Base-by-base conservation (phyloP, 495 filamentous ascomycete species). In the Xanthoparmelia taractica region DNA sequence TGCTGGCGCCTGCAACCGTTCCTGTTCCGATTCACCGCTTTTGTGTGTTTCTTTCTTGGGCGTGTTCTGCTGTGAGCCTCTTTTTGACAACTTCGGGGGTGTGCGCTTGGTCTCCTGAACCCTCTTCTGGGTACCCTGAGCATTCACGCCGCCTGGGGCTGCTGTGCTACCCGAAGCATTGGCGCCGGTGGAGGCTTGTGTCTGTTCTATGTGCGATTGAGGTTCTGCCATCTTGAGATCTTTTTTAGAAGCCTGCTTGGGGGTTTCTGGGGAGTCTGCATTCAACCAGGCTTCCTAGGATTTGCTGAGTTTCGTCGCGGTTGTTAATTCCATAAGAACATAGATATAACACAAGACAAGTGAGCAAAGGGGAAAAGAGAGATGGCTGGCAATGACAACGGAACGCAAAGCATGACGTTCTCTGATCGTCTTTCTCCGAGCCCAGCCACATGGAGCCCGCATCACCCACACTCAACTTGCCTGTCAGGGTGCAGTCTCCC, bases 141-240 rank as follows among this genome's bases (percentile, higher is more conserved):
- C 66, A 60, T 63, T 66, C 31, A 63, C 38, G 55, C 60, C 65
- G 29, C 68, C 69, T 11, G 65, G 60, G 15, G 60, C 69, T 36
- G 68, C 65, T 48, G 64, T 65, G 38, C 34, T 11, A 37, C 34
- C 34, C 4, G 34, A 37, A 11, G 34, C 13, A 11, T 66, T 69
- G 65, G 64, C 66, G 52, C 71, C 71, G 57, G 69, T 67, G 36
- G 54, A 55, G 59, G 67, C 62, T 63, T 70, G 65, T 29, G 52
- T 41, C 58, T 70, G 66, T 11, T 61, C 45, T 10, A 63, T 68
- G 11, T 63, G 55, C 31, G 65, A 61, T 47, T 65, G 47, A 57
- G 67, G 65, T 62, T 69, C 69, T 50, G 65, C 66, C 60, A 69
- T 68, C 18, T 60, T 66, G 56, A 37, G 54, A 20, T 41, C 25